These are phyloP conservation scores for Fusarium robinianum DNA, from an alignment of 2,329 filamentous ascomycete genomes.

Conservation along the genomic window DNA sequence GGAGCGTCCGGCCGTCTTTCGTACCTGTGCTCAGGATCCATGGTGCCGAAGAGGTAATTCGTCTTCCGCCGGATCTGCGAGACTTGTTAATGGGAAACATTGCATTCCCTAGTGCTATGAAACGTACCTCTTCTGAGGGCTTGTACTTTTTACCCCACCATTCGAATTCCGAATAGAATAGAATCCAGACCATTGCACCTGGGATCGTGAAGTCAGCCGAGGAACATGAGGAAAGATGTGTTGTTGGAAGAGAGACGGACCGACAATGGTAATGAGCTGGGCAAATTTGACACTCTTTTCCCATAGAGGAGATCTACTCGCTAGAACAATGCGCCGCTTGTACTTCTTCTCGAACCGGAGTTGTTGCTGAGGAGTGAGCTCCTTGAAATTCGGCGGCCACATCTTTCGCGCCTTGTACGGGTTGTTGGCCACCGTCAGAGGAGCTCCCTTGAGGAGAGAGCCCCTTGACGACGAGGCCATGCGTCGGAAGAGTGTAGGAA, in stretches of 20 bases:
- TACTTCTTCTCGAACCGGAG: slow-evolving; percentile 80
- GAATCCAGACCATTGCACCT: slow-evolving; percentile 46
- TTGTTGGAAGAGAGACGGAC: slow-evolving; percentile 42
- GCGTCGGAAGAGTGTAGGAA: slow-evolving; percentile 43
- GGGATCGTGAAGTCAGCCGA: slow-evolving; percentile 16
- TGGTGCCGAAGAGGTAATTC: slow-evolving; percentile 46
- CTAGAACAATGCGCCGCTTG: slow-evolving; percentile 68
- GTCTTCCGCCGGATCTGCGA: slow-evolving; percentile 44
- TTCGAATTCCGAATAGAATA: slow-evolving; percentile 51
- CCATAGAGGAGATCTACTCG: slow-evolving; percentile 66
- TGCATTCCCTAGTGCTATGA: neutral
- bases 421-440: slow-evolving; percentile 52
- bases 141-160: slow-evolving; percentile 51
- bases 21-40: slow-evolving; percentile 49
- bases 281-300: slow-evolving; percentile 66
- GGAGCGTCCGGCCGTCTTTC: slow-evolving; percentile 48
- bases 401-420: slow-evolving; percentile 69
- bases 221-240: neutral
- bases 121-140: slow-evolving; percentile 47
- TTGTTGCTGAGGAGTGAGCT: slow-evolving; percentile 72
- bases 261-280: slow-evolving; percentile 63
- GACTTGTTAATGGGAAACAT: slow-evolving; percentile 11
- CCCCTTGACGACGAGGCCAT: slow-evolving; percentile 41
- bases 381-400: slow-evolving; percentile 78
- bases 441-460: slow-evolving; percentile 33